phyloP scores from a whole-genome alignment of 164 flowering plant genomes.

The Vitis amurensis region DNA sequence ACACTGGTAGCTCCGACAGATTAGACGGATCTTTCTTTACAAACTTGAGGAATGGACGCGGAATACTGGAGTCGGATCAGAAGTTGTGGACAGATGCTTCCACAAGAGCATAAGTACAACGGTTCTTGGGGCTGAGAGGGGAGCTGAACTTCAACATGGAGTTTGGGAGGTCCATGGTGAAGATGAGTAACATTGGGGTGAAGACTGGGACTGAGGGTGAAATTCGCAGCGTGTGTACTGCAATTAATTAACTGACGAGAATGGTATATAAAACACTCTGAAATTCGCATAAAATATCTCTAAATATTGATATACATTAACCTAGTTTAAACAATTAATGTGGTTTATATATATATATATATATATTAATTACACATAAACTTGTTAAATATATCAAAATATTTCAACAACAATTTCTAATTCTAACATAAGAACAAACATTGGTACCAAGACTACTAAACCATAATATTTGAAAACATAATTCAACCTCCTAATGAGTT shows the following conservation, averaged over 20 bases:
- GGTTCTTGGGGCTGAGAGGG: conserved; percentile 34
- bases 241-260: conserved; percentile 26
- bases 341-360: rapidly evolving
- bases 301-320: too few relatives aligned
- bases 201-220: conserved; percentile 52
- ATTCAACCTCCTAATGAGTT: too few relatives aligned
- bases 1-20: conserved; percentile 33
- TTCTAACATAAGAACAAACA: too few relatives aligned
- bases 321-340: too few relatives aligned
- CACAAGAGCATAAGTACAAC: conserved; percentile 28
- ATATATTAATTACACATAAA: too few relatives aligned
- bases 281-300: too few relatives aligned
- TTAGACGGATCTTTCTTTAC: conserved; percentile 43
- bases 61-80: too few relatives aligned
- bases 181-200: conserved; percentile 55
- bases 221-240: conserved; percentile 54
- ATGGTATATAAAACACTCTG: too few relatives aligned
- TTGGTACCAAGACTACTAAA: too few relatives aligned
- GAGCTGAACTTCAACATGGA: conserved; percentile 37
- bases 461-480: too few relatives aligned
- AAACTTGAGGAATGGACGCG: conserved; percentile 27
- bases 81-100: conserved; percentile 45
- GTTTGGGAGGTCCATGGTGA: conserved; percentile 59
- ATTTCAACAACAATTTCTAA: too few relatives aligned
- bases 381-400: too few relatives aligned